These are phyloP conservation scores for Cicer arietinum DNA, from an alignment of 306 rosid species.

Conservation along the genomic window DNA sequence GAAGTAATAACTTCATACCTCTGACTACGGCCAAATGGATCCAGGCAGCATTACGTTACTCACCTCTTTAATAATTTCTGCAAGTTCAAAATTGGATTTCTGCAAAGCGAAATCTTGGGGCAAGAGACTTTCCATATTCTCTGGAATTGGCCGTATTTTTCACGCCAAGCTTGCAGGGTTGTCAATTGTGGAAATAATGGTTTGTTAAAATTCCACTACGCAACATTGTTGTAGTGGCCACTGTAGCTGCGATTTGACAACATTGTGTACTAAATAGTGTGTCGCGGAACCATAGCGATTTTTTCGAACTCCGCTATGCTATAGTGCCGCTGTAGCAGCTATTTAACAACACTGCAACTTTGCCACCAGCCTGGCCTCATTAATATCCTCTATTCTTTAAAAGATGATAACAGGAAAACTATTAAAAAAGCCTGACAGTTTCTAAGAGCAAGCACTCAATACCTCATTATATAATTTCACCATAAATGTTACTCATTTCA, in stretches of 20 bases:
- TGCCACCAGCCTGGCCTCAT: conserved; percentile 7
- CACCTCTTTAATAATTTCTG: conserved; percentile 24
- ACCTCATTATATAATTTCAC: conserved; percentile 6
- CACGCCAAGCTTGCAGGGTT: neutral
- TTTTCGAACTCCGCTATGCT: no score
- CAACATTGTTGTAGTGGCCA: no score
- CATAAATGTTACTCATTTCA: conserved; percentile 37
- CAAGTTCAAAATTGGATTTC: conserved; percentile 32
- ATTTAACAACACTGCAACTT: no score
- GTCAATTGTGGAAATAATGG: no score
- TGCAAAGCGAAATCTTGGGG: conserved; percentile 25
- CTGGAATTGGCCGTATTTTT: conserved; percentile 10
- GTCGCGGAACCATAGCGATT: no score
- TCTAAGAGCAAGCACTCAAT: conserved; percentile 19
- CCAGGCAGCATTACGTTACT: conserved; percentile 39
- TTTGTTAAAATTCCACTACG: no score
- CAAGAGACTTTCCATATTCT: conserved; percentile 23
- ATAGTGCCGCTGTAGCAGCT: no score
- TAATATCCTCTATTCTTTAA: conserved; percentile 21
- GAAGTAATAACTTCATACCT: neutral
- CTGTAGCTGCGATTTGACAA: no score
- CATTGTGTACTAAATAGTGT: no score
- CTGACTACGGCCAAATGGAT: conserved; percentile 26
- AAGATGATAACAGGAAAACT: conserved; percentile 1
- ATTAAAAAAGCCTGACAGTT: conserved; percentile 6